Evolutionary conservation across 1,284 basidiomycete genomes (phyloP).

Genomic region (Meripilus lineatus): DNA sequence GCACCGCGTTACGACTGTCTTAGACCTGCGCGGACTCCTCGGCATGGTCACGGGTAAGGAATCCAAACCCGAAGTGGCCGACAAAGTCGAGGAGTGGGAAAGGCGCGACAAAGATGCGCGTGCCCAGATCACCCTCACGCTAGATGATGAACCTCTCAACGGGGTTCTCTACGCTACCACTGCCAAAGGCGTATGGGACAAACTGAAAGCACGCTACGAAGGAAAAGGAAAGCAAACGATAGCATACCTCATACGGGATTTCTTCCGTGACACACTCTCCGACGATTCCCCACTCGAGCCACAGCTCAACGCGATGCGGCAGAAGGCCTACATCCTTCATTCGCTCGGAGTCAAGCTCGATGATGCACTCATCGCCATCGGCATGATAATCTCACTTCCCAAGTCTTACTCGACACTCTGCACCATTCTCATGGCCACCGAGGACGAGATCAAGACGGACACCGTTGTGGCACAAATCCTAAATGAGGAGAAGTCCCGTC

Average conservation of each 20-base stretch:
- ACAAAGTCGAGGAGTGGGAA: neutral
- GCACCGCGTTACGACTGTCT: slow-evolving; percentile 11
- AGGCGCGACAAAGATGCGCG: slow-evolving; percentile 11
- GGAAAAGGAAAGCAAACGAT: slow-evolving; percentile 18
- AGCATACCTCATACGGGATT: slow-evolving; percentile 17
- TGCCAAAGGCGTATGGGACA: slow-evolving; percentile 13
- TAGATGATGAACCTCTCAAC: slow-evolving; percentile 17
- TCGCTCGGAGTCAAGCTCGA: slow-evolving; percentile 12
- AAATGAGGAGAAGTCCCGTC: slow-evolving; percentile 12
- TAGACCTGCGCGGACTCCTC: slow-evolving; percentile 12
- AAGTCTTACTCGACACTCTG: slow-evolving; percentile 16
- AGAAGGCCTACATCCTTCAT: slow-evolving; percentile 13
- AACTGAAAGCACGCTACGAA: slow-evolving; percentile 12
- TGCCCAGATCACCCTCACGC: slow-evolving; percentile 18
- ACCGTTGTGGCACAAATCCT: slow-evolving; percentile 12
- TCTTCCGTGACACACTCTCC: slow-evolving; percentile 17
- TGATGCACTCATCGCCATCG: slow-evolving; percentile 12
- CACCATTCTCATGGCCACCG: slow-evolving; percentile 15
- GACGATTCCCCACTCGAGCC: slow-evolving; percentile 14
- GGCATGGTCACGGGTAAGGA: slow-evolving; percentile 6
- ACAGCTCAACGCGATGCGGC: slow-evolving; percentile 17
- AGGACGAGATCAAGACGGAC: slow-evolving; percentile 10
- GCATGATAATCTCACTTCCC: slow-evolving; percentile 19
- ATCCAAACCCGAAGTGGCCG: neutral
- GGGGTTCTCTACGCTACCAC: slow-evolving; percentile 11